Evolutionary conservation across 1,284 basidiomycete species (phyloP), one percentile per base, ranked within the genome.

Genomic region (Xerocomus subilludens): DNA sequence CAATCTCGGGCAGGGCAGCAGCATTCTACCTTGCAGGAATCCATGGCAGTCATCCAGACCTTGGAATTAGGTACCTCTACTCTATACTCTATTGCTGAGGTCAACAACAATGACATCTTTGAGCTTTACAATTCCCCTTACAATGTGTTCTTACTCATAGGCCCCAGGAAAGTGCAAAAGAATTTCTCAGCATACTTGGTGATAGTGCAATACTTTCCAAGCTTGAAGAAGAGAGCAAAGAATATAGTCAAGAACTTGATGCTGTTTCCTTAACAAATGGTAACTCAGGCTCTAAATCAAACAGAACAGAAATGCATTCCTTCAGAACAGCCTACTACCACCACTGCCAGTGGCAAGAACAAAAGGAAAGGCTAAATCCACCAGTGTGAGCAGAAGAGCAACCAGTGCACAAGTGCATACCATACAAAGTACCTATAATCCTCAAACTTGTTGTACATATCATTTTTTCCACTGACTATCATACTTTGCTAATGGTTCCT

Each of bases 251-350:
- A 32, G 65, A 63, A 55, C 25, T 71, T 4, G 51, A 67, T 45
- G 55, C 35, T 5, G 27, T 71, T 38, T 68, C 65, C 20, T 38
- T 33, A 27, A 63, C 36, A 38, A 36, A 67, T 9, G 5, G 11
- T 35, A 33, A 45, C 53, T 5, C 18, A 23, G 21, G 49, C 33
- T 36, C 32, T 49, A 53, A 69, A 16, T 72, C 66, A 33, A 72
- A 35, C 49, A 45, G 60, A 32, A 72, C 51, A 14, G 71, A 72
- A 53, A 72, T 25, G 23, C 53, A n/a, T 72, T 72, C 45, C 71
- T 69, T 64, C n/a, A 64, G 27, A 68, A 66, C 21, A 72, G 51
- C 53, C 45, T 72, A n/a, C n/a, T n/a, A n/a, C n/a, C n/a, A n/a
- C 65, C 47, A 59, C 53, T 33, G 13, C 60, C 33, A 27, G 4